Percentiles rank a stretch among this genome's conserved stretches.
Conservation (phyloP, 176 grass and related monocot species). For the Neostapfia colusana region DNA sequence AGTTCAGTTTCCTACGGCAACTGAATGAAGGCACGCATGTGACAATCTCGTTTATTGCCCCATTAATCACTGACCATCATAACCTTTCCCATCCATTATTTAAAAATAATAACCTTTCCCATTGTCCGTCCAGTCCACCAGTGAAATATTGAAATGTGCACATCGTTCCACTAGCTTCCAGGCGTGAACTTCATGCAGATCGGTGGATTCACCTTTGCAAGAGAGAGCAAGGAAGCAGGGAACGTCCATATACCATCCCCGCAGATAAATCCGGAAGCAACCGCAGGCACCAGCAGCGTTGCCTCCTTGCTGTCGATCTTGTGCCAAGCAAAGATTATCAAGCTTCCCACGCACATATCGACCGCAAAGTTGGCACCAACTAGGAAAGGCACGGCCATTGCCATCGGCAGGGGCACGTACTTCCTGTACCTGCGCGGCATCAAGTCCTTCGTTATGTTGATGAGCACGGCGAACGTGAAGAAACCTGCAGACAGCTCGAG, state of each 20-base stretch:
- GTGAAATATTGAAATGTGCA: neutral
- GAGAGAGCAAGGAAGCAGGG: constrained; percentile 70
- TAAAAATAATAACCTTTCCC: no score
- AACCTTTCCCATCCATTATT: no score
- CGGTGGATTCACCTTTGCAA: constrained; percentile 68
- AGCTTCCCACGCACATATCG: constrained; percentile 72
- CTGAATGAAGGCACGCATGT: neutral
- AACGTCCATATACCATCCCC: constrained; percentile 90
- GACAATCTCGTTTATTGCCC: neutral
- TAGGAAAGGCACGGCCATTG: constrained; percentile 78
- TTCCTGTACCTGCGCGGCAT: constrained; percentile 36
- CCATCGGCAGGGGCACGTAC: constrained; percentile 72
- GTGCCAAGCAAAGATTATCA: constrained; percentile 62
- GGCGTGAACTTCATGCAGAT: constrained; percentile 85
- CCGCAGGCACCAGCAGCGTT: constrained; percentile 62
- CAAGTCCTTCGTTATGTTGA: constrained; percentile 52
- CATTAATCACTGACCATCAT: neutral
- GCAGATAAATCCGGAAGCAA: constrained; percentile 85
- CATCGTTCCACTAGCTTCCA: constrained; percentile 41
- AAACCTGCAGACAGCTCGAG: constrained; percentile 64
- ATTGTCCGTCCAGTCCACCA: neutral
- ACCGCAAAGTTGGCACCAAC: constrained; percentile 81
- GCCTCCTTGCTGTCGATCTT: constrained; percentile 45
- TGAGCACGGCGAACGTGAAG: constrained; percentile 57
- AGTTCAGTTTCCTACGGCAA: neutral